phyloP scores from a whole-genome alignment of 495 filamentous ascomycete species.

The Lineolata rhizophorae region DNA sequence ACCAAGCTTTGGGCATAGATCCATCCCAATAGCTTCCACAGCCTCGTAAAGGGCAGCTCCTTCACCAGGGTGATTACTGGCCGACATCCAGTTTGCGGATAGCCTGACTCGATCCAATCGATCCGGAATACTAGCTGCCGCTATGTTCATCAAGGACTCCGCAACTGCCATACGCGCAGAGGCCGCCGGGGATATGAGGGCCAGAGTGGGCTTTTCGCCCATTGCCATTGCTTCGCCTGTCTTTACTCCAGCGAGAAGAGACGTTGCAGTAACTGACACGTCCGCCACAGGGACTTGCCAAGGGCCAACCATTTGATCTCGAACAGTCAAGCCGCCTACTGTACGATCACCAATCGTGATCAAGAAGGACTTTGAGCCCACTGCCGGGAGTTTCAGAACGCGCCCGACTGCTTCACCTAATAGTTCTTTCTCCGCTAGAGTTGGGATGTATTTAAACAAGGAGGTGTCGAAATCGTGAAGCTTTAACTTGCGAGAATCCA shows the following conservation, averaged over 20 bases:
- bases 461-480: slow-evolving; percentile 54
- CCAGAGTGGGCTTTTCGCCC: slow-evolving; percentile 81
- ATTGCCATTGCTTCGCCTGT: slow-evolving; percentile 94
- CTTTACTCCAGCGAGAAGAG: slow-evolving; percentile 44
- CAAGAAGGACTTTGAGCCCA: slow-evolving; percentile 88
- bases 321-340: slow-evolving; percentile 68
- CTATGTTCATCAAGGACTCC: slow-evolving; percentile 80
- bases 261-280: slow-evolving; percentile 73
- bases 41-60: slow-evolving; percentile 88
- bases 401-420: slow-evolving; percentile 54
- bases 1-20: slow-evolving; percentile 63
- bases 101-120: slow-evolving; percentile 59
- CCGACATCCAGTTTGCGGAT: slow-evolving; percentile 98
- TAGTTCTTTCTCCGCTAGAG: slow-evolving; percentile 38
- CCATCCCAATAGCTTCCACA: slow-evolving; percentile 78
- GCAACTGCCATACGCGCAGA: slow-evolving; percentile 93
- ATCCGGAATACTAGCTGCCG: slow-evolving; percentile 62
- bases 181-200: slow-evolving; percentile 77
- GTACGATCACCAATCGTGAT: slow-evolving; percentile 91
- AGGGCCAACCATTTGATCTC: slow-evolving; percentile 90
- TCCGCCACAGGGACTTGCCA: slow-evolving; percentile 95
- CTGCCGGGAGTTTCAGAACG: slow-evolving; percentile 65
- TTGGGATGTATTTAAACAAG: slow-evolving; percentile 38
- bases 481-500: slow-evolving; percentile 45
- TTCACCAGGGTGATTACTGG: slow-evolving; percentile 80